These are phyloP conservation scores for Gigaspora rosea DNA, from an alignment of 192 early-diverging fungal species.

Conservation along the genomic window DNA sequence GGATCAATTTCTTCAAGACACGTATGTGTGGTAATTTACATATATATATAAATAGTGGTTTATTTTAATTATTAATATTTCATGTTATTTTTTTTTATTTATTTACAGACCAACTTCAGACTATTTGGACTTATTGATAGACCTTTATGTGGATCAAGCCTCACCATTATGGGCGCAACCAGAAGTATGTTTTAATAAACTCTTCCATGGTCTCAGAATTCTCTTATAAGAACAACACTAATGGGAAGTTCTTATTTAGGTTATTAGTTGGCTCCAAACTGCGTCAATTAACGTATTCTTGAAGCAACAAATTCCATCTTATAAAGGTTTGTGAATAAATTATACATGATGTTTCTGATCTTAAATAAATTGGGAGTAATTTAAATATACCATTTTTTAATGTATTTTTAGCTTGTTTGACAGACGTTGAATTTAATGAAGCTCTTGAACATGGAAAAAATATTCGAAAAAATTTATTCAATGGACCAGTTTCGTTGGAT, in stretches of 20 bases:
- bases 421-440: neutral
- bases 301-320: slow-evolving; percentile 8
- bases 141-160: slow-evolving; percentile 74
- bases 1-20: slow-evolving; percentile 52
- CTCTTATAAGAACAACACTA: neutral
- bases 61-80: neutral
- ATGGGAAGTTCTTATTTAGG: slow-evolving; percentile 45
- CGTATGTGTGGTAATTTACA: slow-evolving; percentile 20
- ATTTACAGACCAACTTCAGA: slow-evolving; percentile 26
- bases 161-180: slow-evolving; percentile 84
- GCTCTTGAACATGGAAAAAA: slow-evolving; percentile 28
- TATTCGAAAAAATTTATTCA: neutral
- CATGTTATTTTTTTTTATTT: slow-evolving; percentile 16
- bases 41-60: neutral
- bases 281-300: neutral
- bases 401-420: neutral
- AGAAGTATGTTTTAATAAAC: slow-evolving; percentile 45
- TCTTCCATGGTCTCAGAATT: neutral
- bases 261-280: slow-evolving; percentile 49
- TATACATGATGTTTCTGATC: neutral
- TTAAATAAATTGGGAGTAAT: neutral
- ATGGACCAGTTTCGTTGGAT: slow-evolving; percentile 40
- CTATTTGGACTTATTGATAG: slow-evolving; percentile 64
- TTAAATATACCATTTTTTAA: neutral
- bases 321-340: neutral